A percentile compares a stretch with the other conserved stretches of the same genome.
Conservation (phyloP, 2,329 filamentous ascomycete genomes). For the Epichloe festucae region DNA sequence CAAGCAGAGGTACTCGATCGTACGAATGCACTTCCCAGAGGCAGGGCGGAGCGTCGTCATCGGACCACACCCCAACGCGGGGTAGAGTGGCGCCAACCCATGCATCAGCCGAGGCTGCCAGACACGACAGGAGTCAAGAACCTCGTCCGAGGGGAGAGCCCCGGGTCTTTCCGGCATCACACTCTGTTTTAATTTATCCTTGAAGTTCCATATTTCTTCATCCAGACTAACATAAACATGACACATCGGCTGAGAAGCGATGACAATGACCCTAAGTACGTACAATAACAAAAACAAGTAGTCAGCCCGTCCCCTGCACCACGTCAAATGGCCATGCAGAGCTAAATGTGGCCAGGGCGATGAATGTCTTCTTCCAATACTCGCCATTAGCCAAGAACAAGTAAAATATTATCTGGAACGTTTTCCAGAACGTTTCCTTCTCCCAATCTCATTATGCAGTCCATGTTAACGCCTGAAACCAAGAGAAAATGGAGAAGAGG, state of each 20-base stretch:
- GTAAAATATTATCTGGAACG: not conserved
- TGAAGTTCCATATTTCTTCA: not conserved
- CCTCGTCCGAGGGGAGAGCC: not conserved
- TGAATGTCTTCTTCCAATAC: not conserved
- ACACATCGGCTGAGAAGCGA: conserved; percentile 7
- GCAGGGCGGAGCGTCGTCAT: not conserved
- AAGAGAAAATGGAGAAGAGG: conserved; percentile 5
- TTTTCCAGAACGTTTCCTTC: not conserved
- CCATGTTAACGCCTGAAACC: conserved; percentile 4
- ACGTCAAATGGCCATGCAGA: not conserved
- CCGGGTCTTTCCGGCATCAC: too few relatives aligned
- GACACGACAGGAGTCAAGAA: not conserved
- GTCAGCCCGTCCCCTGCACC: not conserved
- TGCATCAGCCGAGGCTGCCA: not conserved
- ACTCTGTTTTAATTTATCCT: not conserved
- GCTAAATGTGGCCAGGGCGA: not conserved
- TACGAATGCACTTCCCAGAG: not conserved
- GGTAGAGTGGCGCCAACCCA: not conserved
- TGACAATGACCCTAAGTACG: conserved; percentile 4
- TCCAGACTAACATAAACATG: conserved; percentile 2
- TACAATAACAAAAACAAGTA: conserved; percentile 1
- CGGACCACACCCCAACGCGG: not conserved
- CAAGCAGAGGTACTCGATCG: not conserved
- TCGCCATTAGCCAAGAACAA: not conserved
- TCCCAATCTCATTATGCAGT: not conserved